Base-by-base conservation (phyloP, 176 grass and related monocot genomes). In the Carex pumila region DNA sequence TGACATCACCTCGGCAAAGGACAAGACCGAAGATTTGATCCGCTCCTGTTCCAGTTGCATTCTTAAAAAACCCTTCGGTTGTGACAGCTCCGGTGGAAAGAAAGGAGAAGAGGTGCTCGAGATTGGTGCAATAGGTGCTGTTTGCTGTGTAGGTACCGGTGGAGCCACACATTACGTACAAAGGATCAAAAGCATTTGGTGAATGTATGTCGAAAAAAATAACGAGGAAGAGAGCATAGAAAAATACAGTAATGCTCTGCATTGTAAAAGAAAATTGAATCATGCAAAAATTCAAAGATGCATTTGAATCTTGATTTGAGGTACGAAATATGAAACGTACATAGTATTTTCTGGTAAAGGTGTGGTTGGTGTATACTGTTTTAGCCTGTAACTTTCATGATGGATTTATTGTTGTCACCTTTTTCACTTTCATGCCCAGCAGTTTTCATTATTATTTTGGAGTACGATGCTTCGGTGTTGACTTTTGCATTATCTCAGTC, bases 51-150 rank as follows among this genome's bases (percentile, higher is more conserved):
- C 89, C 87, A 12, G 11, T 86, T 34, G 25, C n/a, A 80, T 39
- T 52, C 12, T 79, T 29, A 34, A 63, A 43, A 22, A 84, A 87
- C 12, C 85, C 80, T 55, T 13, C 45, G 25, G 66, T 9, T 36
- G 54, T 9, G 18, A 59, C 50, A 12, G 87, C 72, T 29, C 66
- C 84, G 7, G 22, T 21, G 71, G 76, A 31, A 60, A 94, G 76
- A 30, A 36, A 30, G 45, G 84, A 76, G 62, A 89, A 69, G 11
- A 92, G 81, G 13, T 0, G 15, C 36, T 57, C 39, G 39, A 94
- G 89, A 62, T 88, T 94, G 36, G 86, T 50, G n/a, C 84, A 47
- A 81, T 88, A 94, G 41, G 83, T 69, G 77, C 88, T 87, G 58
- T 85, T 83, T 10, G 63, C 81, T 30, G 80, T 53, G 84, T 72